Conservation (phyloP, 345 rosid genomes). For the Rhizophora apiculata region DNA sequence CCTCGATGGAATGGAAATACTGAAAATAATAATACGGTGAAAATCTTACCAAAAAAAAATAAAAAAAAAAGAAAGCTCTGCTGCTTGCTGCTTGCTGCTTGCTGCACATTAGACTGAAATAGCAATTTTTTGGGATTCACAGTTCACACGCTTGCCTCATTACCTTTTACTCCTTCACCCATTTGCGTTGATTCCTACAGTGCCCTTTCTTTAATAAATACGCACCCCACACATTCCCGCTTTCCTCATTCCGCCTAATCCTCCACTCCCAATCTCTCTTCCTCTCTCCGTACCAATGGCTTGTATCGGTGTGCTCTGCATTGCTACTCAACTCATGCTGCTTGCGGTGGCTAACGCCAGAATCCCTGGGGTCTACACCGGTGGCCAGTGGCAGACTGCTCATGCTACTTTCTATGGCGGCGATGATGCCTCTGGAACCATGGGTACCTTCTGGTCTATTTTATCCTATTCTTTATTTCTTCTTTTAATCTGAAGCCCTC, state of each 20-base stretch:
- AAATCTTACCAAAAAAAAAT: too few species aligned
- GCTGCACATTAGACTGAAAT: background rate
- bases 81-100: background rate
- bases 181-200: background rate
- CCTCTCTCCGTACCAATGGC: background rate
- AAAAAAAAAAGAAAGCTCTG: too few species aligned
- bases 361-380: constrained; percentile 32
- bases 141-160: background rate
- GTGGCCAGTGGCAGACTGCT: constrained; percentile 27
- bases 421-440: constrained; percentile 35
- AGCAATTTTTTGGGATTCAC: background rate
- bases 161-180: background rate
- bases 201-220: constrained; percentile 1
- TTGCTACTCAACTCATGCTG: constrained; percentile 1
- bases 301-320: background rate
- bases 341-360: constrained; percentile 19
- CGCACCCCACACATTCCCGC: background rate
- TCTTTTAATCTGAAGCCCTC: background rate
- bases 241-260: background rate
- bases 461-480: background rate
- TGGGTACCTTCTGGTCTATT: constrained; percentile 14
- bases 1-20: too few species aligned
- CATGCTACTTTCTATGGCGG: constrained; percentile 42
- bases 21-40: too few species aligned
- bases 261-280: background rate